Conservation (phyloP, 176 grass and related monocot species). For the Pontederia crassipes region DNA sequence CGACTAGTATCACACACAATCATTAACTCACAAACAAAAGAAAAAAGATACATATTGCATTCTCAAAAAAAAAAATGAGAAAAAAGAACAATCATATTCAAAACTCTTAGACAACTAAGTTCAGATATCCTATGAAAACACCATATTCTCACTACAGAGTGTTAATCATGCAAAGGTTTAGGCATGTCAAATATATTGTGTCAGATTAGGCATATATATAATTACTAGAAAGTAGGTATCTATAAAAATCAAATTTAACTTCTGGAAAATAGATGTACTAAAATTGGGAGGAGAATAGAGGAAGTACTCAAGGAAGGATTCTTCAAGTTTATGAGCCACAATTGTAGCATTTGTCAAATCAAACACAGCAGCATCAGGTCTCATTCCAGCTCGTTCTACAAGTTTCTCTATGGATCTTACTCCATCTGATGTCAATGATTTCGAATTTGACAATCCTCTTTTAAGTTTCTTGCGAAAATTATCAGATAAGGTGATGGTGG, state of each 20-base stretch:
- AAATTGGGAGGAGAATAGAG: neutral
- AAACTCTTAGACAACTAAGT: no score
- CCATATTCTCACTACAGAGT: no score
- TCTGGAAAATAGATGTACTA: neutral
- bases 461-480: slow-evolving; percentile 92
- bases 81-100: no score
- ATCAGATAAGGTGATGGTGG: slow-evolving; percentile 74
- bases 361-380: slow-evolving; percentile 67
- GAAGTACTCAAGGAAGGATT: slow-evolving; percentile 82
- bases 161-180: no score
- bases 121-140: no score
- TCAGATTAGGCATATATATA: no score
- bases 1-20: no score
- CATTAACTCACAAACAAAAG: no score
- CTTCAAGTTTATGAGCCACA: slow-evolving; percentile 78
- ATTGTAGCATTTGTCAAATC: slow-evolving; percentile 79
- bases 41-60: no score
- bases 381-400: slow-evolving; percentile 79
- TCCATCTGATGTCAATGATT: slow-evolving; percentile 29
- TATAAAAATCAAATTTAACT: neutral
- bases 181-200: no score
- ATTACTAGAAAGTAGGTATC: neutral
- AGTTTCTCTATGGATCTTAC: slow-evolving; percentile 67
- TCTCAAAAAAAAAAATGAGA: no score
- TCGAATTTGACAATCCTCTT: slow-evolving; percentile 43